These are phyloP conservation scores for Pseudogymnoascus sp. DNA, from an alignment of 2,329 filamentous ascomycete genomes.

Conservation along the genomic window DNA sequence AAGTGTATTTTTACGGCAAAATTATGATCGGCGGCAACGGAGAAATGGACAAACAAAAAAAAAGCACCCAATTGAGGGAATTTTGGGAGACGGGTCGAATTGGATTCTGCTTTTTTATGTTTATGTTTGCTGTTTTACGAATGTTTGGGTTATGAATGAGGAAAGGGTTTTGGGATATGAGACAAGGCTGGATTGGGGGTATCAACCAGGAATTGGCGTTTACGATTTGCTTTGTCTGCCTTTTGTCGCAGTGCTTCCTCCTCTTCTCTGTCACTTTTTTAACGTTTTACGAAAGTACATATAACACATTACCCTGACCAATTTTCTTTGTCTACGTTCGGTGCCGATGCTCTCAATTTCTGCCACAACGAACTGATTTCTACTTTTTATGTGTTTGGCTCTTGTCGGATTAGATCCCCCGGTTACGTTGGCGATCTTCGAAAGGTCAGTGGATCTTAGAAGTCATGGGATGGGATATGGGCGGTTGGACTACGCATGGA, in stretches of 20 bases:
- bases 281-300: conserved; percentile 8
- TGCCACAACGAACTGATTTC: not conserved
- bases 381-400: not conserved
- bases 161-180: not conserved
- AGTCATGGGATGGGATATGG: not conserved
- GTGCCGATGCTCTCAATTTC: not conserved
- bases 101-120: not conserved
- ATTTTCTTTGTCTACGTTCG: not conserved
- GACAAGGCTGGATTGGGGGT: not conserved
- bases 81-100: not conserved
- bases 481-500: not conserved
- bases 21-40: conserved; percentile 1
- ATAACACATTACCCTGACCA: not conserved
- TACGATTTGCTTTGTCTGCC: not conserved
- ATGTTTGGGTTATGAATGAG: not conserved
- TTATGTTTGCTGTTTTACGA: not conserved
- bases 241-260: not conserved
- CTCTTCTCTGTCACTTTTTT: conserved; percentile 1
- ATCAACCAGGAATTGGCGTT: not conserved
- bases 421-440: not conserved
- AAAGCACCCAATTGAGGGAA: not conserved
- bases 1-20: conserved; percentile 6
- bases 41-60: not conserved
- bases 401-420: not conserved
- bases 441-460: not conserved